A percentile compares a stretch with the other conserved stretches of the same genome.
Evolutionary conservation across 2,329 filamentous ascomycete genomes (phyloP).

Genomic region (Huntiella bhutanensis): DNA sequence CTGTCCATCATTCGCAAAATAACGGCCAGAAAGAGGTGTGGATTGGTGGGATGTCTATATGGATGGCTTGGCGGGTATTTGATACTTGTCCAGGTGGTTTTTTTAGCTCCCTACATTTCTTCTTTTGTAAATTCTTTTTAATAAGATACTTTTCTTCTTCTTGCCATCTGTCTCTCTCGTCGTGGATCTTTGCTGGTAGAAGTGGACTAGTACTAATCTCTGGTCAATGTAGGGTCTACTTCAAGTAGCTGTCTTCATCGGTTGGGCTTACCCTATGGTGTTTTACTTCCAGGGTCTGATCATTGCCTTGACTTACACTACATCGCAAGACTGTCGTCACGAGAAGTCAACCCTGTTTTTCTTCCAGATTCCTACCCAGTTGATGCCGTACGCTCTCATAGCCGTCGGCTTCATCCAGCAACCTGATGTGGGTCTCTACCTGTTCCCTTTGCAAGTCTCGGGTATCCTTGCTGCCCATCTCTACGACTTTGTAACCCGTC

Average conservation of each 20-base stretch:
- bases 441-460: slow-evolving; percentile 46
- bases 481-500: slow-evolving; percentile 72
- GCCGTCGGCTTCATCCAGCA: slow-evolving; percentile 45
- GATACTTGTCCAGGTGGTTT: slow-evolving; percentile 40
- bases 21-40: slow-evolving; percentile 44
- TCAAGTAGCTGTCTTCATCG: slow-evolving; percentile 9
- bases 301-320: slow-evolving; percentile 67
- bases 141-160: slow-evolving; percentile 1
- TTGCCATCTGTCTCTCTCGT: neutral
- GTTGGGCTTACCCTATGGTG: slow-evolving; percentile 9
- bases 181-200: neutral
- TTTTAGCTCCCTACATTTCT: slow-evolving; percentile 41
- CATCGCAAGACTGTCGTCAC: slow-evolving; percentile 67
- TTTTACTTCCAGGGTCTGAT: slow-evolving; percentile 47
- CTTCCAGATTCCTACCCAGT: slow-evolving; percentile 63
- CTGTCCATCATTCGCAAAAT: slow-evolving; percentile 48
- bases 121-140: slow-evolving; percentile 11
- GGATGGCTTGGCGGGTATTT: slow-evolving; percentile 46
- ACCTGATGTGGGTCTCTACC: slow-evolving; percentile 35
- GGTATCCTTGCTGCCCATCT: slow-evolving; percentile 50
- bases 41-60: slow-evolving; percentile 59
- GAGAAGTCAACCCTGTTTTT: slow-evolving; percentile 62
- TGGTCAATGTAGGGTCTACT: slow-evolving; percentile 7
- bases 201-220: neutral
- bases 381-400: slow-evolving; percentile 65